Evolutionary conservation across 495 filamentous ascomycete genomes (phyloP).

Genomic region (Ramalina intermedia): DNA sequence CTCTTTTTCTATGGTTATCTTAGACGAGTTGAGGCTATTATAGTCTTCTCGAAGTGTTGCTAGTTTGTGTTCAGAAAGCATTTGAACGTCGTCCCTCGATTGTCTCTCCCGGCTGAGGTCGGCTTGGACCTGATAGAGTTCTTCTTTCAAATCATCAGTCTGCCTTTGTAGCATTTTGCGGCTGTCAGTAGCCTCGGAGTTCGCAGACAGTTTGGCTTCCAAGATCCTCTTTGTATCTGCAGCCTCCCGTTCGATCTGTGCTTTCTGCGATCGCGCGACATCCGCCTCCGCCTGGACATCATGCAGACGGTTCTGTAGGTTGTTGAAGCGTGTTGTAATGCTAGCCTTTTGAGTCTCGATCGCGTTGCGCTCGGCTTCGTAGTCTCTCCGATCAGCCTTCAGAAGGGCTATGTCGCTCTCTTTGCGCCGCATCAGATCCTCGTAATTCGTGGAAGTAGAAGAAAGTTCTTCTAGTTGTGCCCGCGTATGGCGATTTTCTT

Average conservation of each 20-base stretch:
- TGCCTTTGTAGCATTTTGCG: slow-evolving; percentile 78
- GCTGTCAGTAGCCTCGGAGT: slow-evolving; percentile 72
- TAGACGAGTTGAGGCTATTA: slow-evolving; percentile 78
- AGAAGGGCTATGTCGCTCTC: slow-evolving; percentile 85
- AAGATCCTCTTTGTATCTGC: slow-evolving; percentile 76
- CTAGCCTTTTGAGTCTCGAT: slow-evolving; percentile 61
- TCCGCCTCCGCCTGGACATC: slow-evolving; percentile 81
- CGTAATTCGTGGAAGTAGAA: slow-evolving; percentile 82
- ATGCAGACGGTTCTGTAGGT: slow-evolving; percentile 58
- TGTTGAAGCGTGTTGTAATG: slow-evolving; percentile 62
- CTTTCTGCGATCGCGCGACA: slow-evolving; percentile 69
- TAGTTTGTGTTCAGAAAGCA: slow-evolving; percentile 82
- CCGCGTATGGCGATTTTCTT: slow-evolving; percentile 72
- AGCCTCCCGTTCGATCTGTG: slow-evolving; percentile 73
- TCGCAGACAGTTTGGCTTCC: slow-evolving; percentile 77
- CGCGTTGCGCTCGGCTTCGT: slow-evolving; percentile 57
- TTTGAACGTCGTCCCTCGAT: slow-evolving; percentile 87
- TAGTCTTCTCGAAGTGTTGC: slow-evolving; percentile 70
- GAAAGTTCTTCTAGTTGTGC: slow-evolving; percentile 79
- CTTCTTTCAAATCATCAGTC: slow-evolving; percentile 68
- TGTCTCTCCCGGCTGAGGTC: slow-evolving; percentile 87
- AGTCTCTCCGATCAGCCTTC: slow-evolving; percentile 65
- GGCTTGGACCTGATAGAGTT: slow-evolving; percentile 71
- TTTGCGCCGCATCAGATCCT: slow-evolving; percentile 81
- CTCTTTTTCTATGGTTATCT: slow-evolving; percentile 96